phyloP scores from a whole-genome alignment of 129 eudicot species.

The Silybum marianum region DNA sequence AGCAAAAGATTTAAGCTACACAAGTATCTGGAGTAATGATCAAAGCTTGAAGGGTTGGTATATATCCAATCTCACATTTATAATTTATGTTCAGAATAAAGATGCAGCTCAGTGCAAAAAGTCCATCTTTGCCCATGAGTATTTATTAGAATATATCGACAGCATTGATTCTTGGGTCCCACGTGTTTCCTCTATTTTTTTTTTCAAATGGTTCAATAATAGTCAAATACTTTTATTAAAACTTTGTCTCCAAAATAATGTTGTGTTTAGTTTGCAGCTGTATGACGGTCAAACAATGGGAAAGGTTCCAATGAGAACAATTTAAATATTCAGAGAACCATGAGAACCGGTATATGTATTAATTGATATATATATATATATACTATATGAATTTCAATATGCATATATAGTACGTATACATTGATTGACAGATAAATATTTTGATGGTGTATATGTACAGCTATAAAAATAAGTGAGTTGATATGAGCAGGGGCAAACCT shows the following conservation, averaged over 20 bases:
- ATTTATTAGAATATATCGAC: not conserved
- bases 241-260: not conserved
- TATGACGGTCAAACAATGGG: not conserved
- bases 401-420: too few relatives aligned
- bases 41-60: not conserved
- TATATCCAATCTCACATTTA: not conserved
- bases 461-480: not conserved
- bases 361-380: too few relatives aligned
- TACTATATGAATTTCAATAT: too few relatives aligned
- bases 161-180: slow-evolving; percentile 9
- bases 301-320: not conserved
- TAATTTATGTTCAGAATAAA: not conserved
- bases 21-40: not conserved
- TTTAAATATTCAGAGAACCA: not conserved
- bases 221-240: slow-evolving; percentile 1
- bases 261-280: not conserved
- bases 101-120: slow-evolving; percentile 4
- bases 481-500: slow-evolving; percentile 50
- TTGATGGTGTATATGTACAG: not conserved
- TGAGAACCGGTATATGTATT: not conserved
- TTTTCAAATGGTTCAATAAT: not conserved
- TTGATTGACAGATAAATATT: not conserved
- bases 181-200: not conserved
- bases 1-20: not conserved
- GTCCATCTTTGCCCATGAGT: not conserved